Base-by-base conservation (phyloP, 768 basidiomycete genomes). In the Leccinum obscurum region DNA sequence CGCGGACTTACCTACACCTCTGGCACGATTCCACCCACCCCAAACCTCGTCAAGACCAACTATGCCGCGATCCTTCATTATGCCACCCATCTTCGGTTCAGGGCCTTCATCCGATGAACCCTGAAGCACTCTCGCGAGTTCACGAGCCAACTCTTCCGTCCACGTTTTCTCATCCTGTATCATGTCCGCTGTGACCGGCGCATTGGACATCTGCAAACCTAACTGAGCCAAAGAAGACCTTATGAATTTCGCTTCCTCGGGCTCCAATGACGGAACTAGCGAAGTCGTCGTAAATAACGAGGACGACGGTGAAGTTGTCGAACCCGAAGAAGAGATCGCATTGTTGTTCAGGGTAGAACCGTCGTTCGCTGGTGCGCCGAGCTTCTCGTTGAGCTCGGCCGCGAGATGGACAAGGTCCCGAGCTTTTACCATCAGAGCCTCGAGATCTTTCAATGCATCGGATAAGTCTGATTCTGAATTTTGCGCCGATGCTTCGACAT, bases 21-120 rank as follows among this genome's bases (percentile, higher is more conserved):
- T 78, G 6, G 93, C 94, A 59, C 95, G 86, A 70, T 95, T 96
- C 95, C 95, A 97, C 2, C 90, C 86, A 28, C 92, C 92, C 95
- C 95, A 98, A 0, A 90, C 90, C 74, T 96, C 95, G 69, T 98
- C 95, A 28, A 97, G 75, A 0, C 89, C 92, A 41, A 97, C 82
- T 35, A 96, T 83, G 1, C 92, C 93, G 30, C 92, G 83, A 3
- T 82, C 79, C 58, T 81, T 80, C 91, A 95, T 92, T 67, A 95
- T 80, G 1, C 92, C 89, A 1, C 76, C 76, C 57, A 53, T 59
- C 55, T 54, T 64, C 51, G 53, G 63, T 11, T 60, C 64, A 0
- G 57, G 32, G 1, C 48, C 46, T 49, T 64, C 72, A 8, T 72
- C 60, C 28, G 52, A 32, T 4, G 69, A 66, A 3, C 84, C 83